Percentiles rank a stretch among this genome's conserved stretches.
Evolutionary conservation across 2,329 filamentous ascomycete genomes (phyloP).

Genomic region (Epichloe sp.): DNA sequence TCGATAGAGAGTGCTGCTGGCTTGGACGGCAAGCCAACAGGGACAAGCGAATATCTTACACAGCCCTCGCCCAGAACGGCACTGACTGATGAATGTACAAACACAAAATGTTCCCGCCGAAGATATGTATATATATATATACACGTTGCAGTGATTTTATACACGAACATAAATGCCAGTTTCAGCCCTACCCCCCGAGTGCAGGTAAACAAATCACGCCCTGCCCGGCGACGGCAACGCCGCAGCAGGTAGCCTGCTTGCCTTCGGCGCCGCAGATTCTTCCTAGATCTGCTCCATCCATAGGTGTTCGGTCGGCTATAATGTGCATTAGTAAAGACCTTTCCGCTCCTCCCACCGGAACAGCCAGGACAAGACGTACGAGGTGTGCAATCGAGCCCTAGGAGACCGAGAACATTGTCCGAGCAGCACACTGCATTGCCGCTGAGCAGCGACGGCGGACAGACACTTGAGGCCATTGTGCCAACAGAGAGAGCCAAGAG

Average conservation of each 20-base stretch:
- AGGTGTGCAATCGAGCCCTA: background rate
- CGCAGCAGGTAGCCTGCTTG: background rate
- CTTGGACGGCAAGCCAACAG: no score
- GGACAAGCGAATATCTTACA: no score
- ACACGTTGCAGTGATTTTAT: no score
- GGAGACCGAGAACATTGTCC: background rate
- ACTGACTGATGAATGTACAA: no score
- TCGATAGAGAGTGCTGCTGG: no score
- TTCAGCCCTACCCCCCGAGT: background rate
- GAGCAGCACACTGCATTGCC: constrained; percentile 1
- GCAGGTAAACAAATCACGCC: background rate
- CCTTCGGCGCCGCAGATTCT: background rate
- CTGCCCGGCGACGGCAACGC: background rate
- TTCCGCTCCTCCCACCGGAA: background rate
- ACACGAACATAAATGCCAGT: background rate
- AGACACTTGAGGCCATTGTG: background rate
- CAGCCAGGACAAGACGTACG: background rate
- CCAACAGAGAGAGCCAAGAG: background rate
- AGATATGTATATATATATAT: no score
- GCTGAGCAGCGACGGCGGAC: background rate
- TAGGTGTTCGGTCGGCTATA: background rate
- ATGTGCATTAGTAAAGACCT: background rate
- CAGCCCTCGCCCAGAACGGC: no score
- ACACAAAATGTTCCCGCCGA: no score
- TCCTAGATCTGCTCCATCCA: background rate